Evolutionary conservation across 805 yeast species (phyloP).

Genomic region (Scheffersomyces amazonensis): DNA sequence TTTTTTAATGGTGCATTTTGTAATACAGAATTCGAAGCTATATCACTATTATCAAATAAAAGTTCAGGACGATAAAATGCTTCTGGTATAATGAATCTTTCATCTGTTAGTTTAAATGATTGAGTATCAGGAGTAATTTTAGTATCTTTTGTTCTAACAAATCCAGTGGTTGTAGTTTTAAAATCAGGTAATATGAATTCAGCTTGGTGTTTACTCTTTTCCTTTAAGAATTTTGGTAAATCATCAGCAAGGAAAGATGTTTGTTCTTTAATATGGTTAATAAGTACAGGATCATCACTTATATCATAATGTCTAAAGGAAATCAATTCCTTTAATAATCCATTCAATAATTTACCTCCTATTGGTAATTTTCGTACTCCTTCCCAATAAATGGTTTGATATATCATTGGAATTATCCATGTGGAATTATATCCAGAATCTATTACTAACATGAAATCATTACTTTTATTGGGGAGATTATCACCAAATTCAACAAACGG

Average conservation of each 20-base stretch:
- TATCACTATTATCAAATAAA: constrained; percentile 31
- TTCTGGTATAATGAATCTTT: constrained; percentile 86
- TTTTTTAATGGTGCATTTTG: constrained; percentile 55
- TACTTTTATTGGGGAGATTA: constrained; percentile 3
- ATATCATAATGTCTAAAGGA: constrained; percentile 92
- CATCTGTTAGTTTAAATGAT: constrained; percentile 69
- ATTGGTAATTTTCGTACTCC: constrained; percentile 78
- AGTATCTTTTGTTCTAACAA: constrained; percentile 41
- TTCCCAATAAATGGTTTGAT: constrained; percentile 72
- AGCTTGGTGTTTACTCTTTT: constrained; percentile 36
- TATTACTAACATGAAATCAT: constrained; percentile 73
- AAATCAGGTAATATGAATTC: constrained; percentile 88
- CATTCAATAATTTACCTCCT: constrained; percentile 84
- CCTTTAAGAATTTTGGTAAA: constrained; percentile 46
- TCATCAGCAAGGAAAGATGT: constrained; percentile 59
- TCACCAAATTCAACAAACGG: constrained; percentile 17
- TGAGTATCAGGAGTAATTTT: constrained; percentile 52
- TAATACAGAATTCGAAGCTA: constrained; percentile 24
- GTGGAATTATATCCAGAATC: constrained; percentile 90
- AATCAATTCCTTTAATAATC: constrained; percentile 76
- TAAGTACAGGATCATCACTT: constrained; percentile 81
- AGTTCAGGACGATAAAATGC: constrained; percentile 82
- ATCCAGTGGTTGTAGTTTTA: constrained; percentile 76
- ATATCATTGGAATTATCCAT: constrained; percentile 79
- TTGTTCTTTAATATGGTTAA: constrained; percentile 82